Evolutionary conservation across 2,329 filamentous ascomycete species (phyloP).

Genomic region (Fusarium graminum): DNA sequence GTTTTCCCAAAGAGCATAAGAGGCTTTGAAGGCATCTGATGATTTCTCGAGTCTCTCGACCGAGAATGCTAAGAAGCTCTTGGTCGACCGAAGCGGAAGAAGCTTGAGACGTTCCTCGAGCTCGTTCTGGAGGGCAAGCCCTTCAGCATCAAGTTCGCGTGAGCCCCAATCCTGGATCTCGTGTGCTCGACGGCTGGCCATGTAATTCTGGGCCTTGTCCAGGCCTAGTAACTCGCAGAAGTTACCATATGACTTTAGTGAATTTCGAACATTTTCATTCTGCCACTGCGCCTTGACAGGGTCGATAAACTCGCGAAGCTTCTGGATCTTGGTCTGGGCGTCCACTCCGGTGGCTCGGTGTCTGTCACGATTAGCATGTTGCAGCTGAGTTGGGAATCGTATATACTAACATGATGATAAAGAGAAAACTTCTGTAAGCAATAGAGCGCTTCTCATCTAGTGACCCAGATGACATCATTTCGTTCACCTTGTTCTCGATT

Average conservation of each 20-base stretch:
- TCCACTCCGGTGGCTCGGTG: constrained; percentile 86
- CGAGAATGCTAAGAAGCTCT: constrained; percentile 91
- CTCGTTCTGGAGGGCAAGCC: constrained; percentile 80
- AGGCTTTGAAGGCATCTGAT: constrained; percentile 78
- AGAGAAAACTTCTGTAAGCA: constrained; percentile 89
- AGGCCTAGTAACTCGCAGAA: constrained; percentile 87
- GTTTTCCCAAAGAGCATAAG: constrained; percentile 86
- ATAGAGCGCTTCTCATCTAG: constrained; percentile 86
- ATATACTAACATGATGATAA: constrained; percentile 82
- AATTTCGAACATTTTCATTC: constrained; percentile 73
- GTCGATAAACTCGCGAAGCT: constrained; percentile 82
- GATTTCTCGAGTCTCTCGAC: constrained; percentile 87
- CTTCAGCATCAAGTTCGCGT: constrained; percentile 81
- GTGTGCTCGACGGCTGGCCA: constrained; percentile 79
- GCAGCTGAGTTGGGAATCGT: neutral
- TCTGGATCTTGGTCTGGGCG: constrained; percentile 74
- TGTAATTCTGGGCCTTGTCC: constrained; percentile 83
- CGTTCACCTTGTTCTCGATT: constrained; percentile 84
- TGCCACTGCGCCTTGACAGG: constrained; percentile 87
- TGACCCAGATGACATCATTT: constrained; percentile 78
- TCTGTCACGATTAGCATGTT: constrained; percentile 56
- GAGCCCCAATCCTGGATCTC: constrained; percentile 86
- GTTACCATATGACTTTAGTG: constrained; percentile 78
- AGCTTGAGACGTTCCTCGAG: constrained; percentile 81
- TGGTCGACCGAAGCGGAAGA: constrained; percentile 86